A percentile compares a stretch with the other conserved stretches of the same genome.
Evolutionary conservation across 257 asterid genomes (phyloP).

Genomic region (Solanum habrochaites): DNA sequence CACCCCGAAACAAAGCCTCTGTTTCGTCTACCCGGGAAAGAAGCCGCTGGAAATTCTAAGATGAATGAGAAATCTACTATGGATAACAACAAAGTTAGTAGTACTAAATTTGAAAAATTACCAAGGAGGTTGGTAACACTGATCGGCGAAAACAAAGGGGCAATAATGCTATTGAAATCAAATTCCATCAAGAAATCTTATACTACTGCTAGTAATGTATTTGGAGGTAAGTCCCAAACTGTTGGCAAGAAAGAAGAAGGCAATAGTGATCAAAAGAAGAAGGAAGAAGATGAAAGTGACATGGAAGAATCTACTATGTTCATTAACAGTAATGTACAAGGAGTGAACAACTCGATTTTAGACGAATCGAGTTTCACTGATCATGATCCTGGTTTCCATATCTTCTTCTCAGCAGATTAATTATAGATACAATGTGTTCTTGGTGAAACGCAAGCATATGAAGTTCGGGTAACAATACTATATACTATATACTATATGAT

Average conservation of each 20-base stretch:
- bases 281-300: conserved; percentile 1
- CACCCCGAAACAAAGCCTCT: conserved; percentile 22
- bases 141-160: conserved; percentile 78
- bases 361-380: conserved; percentile 17
- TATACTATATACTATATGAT: not conserved
- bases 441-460: not conserved
- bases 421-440: not conserved
- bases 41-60: not conserved
- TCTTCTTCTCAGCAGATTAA: conserved; percentile 18
- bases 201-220: not conserved
- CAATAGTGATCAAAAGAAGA: conserved; percentile 5
- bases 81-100: conserved; percentile 9
- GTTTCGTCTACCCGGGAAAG: conserved; percentile 6
- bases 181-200: conserved; percentile 21
- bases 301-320: conserved; percentile 20
- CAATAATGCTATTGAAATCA: conserved; percentile 45
- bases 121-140: conserved; percentile 48
- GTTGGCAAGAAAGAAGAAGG: conserved; percentile 11
- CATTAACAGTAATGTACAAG: conserved; percentile 77
- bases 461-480: not conserved
- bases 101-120: conserved; percentile 13
- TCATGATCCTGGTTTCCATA: conserved; percentile 67
- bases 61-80: conserved; percentile 5
- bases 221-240: not conserved
- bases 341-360: conserved; percentile 63